Base-by-base conservation (phyloP, 1,284 basidiomycete genomes). In the Mycena citricolor region DNA sequence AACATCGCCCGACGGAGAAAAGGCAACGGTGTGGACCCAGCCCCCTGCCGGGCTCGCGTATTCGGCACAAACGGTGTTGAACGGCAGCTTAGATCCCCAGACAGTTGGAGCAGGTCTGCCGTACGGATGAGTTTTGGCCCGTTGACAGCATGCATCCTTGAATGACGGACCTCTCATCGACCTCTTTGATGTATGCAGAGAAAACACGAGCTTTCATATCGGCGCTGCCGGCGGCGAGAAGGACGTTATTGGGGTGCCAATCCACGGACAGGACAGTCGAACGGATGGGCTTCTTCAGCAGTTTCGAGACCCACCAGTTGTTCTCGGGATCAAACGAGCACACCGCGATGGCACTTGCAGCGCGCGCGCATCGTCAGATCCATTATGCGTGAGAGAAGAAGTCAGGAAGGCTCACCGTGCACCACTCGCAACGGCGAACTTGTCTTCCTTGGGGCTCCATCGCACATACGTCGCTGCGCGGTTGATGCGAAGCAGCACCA, bases 301-400 rank as follows among this genome's bases (percentile, higher is more conserved):
- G 89, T 65, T 93, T 94, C 16, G 94, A 88, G 2, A 97, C 93
- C 97, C 97, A 99, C 97, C 97, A 99, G 65, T 99, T 91, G 70
- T 93, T 95, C 70, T 97, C 94, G 19, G 89, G 77, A 63, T 97
- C 94, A 62, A 95, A 97, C 13, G 90, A 94, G 64, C 94, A 97
- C 37, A 97, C 81, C 8, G 93, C 90, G 57, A 97, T 94, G 26
- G 92, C 88, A 30, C 94, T 90, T n/a, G n/a, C n/a, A n/a, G n/a
- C n/a, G n/a, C n/a, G n/a, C n/a, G 34, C 4, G 8, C 36, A 26
- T 35, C 14, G 19, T 8, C 16, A 14, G 31, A 13, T 35, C 47
- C 20, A 28, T 22, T n/a, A 36, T 38, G 10, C 7, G 26, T 22
- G 12, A 11, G 12, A n/a, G 14, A 31, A 23, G 19, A 32, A 32